Evolutionary conservation across 2,329 filamentous ascomycete genomes (phyloP).

Genomic region (Mollisiaceae sp.): DNA sequence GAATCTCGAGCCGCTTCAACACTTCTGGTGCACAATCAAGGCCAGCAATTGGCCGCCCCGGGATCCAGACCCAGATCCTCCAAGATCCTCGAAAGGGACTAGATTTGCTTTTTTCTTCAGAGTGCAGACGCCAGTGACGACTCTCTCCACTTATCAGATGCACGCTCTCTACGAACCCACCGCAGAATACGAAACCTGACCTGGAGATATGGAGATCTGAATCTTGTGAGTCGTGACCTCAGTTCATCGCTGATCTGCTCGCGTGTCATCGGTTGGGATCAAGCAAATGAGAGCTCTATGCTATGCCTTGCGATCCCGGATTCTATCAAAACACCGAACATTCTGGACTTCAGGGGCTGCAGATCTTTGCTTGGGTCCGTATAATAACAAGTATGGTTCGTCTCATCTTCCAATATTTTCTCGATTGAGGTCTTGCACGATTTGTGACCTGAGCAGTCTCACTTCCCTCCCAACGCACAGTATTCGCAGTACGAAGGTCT

Average conservation of each 20-base stretch:
- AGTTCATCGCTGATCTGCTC: not conserved
- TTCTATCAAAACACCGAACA: constrained; percentile 13
- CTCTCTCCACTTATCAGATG: constrained; percentile 18
- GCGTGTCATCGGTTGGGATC: constrained; percentile 8
- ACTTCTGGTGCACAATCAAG: not conserved
- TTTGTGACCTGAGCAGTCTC: constrained; percentile 7
- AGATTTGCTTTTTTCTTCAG: constrained; percentile 7
- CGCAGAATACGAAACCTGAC: constrained; percentile 15
- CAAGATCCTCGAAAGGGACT: constrained; percentile 4
- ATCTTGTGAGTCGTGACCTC: constrained; percentile 1
- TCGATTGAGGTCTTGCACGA: not conserved
- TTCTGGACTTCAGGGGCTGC: constrained; percentile 9
- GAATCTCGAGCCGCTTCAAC: constrained; percentile 24
- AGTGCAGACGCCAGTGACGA: constrained; percentile 19
- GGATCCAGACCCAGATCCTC: constrained; percentile 7
- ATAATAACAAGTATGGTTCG: not conserved
- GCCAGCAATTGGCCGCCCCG: not conserved
- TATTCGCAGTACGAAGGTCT: not conserved
- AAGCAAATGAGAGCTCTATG: not conserved
- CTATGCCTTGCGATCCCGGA: constrained; percentile 8
- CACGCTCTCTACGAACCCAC: constrained; percentile 6
- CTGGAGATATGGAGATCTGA: constrained; percentile 6
- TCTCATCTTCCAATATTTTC: not conserved
- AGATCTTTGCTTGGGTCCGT: not conserved
- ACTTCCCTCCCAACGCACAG: not conserved